Conservation (phyloP, 1,284 basidiomycete species). For the Neotropicomus parvogracilis region DNA sequence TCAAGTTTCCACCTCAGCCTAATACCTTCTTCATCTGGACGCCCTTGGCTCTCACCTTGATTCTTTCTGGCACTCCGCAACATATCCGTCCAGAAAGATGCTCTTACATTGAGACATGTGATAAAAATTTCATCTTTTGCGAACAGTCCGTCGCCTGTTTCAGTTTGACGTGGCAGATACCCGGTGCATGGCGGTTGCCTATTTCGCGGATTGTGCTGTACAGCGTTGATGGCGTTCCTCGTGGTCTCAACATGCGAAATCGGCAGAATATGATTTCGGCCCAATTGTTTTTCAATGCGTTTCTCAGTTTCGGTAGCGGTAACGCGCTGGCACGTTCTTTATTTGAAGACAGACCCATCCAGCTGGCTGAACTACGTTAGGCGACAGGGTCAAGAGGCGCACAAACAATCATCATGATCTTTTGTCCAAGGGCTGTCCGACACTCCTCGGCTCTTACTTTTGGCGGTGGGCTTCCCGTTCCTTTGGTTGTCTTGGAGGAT, state of each 20-base stretch:
- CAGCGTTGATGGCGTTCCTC: constrained; percentile 8
- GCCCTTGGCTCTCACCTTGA: not conserved
- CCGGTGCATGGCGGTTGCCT: constrained; percentile 3
- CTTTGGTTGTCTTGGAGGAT: constrained; percentile 6
- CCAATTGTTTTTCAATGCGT: constrained; percentile 6
- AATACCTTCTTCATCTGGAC: constrained; percentile 8
- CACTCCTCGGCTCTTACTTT: constrained; percentile 11
- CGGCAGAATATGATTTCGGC: constrained; percentile 16
- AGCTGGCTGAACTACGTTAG: constrained; percentile 18
- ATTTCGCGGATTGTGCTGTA: constrained; percentile 9
- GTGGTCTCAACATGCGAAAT: constrained; percentile 19
- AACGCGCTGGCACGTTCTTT: constrained; percentile 17
- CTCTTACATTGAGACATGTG: not conserved
- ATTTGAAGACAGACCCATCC: constrained; percentile 14
- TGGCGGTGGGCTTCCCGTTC: constrained; percentile 11
- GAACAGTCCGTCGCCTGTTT: constrained; percentile 3
- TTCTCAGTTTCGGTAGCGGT: constrained; percentile 18
- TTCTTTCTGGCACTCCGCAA: not conserved
- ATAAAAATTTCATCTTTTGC: constrained; percentile 1
- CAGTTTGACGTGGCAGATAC: constrained; percentile 5
- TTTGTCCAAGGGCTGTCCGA: constrained; percentile 19
- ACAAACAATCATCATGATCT: constrained; percentile 22
- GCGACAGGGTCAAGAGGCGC: constrained; percentile 29
- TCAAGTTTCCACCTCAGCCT: constrained; percentile 3
- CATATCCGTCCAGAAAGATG: not conserved